Evolutionary conservation across 2,329 filamentous ascomycete species (phyloP).

Genomic region (Fusarium sp.): DNA sequence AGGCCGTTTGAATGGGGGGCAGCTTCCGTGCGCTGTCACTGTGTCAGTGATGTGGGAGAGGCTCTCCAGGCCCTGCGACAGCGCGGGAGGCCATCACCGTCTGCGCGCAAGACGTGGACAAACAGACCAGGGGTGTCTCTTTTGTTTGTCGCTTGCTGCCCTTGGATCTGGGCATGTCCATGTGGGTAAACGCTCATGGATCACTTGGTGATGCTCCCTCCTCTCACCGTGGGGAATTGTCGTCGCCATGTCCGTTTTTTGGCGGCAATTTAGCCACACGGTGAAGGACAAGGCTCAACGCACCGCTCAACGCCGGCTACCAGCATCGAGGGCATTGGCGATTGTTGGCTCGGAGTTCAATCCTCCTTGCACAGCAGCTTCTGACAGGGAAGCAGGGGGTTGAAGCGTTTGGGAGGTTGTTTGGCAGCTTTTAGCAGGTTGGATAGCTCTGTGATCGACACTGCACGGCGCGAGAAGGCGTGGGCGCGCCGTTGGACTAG

Average conservation of each 20-base stretch:
- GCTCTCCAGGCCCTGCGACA: no score
- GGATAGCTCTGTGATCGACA: constrained; percentile 27
- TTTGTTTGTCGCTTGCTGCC: no score
- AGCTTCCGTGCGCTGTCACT: no score
- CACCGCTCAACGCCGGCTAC: no score
- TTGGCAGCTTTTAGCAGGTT: constrained; percentile 17
- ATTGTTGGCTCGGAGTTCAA: no score
- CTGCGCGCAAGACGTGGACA: constrained; percentile 2
- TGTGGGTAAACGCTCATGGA: constrained; percentile 6
- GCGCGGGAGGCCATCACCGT: no score
- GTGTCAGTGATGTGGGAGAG: no score
- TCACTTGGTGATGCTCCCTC: constrained; percentile 1
- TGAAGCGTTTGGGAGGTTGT: background rate
- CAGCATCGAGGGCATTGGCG: no score
- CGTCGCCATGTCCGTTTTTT: no score
- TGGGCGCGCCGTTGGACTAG: constrained; percentile 24
- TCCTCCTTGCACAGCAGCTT: no score
- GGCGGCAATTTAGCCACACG: constrained; percentile 5
- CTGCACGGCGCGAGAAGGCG: constrained; percentile 11
- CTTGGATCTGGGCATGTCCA: constrained; percentile 4
- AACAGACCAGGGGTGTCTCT: background rate
- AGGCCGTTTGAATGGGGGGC: constrained; percentile 13
- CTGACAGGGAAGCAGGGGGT: background rate
- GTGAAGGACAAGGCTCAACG: background rate
- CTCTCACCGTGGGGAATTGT: constrained; percentile 1